A percentile compares a stretch with the other conserved stretches of the same genome.
phyloP scores from a whole-genome alignment of 805 yeast genomes.

The Trichomonascus vanleenenianus region DNA sequence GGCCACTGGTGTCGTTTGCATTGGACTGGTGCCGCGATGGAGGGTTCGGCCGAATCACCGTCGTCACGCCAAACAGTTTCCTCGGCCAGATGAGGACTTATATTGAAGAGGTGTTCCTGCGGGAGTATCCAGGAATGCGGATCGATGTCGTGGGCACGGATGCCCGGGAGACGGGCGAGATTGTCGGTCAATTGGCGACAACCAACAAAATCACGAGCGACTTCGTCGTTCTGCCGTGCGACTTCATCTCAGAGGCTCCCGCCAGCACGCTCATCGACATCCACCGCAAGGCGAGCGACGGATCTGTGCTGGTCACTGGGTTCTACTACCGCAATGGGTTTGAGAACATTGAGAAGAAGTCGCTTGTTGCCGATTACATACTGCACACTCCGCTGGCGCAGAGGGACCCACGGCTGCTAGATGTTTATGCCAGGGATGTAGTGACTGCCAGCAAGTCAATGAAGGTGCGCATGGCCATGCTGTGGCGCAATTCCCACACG shows the following conservation, averaged over 20 bases:
- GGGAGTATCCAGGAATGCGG: not conserved
- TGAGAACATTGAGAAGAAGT: conserved; percentile 73
- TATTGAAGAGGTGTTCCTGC: conserved; percentile 36
- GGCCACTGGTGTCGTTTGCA: conserved; percentile 80
- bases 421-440: conserved; percentile 59
- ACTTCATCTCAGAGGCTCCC: conserved; percentile 85
- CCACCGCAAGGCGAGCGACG: conserved; percentile 61
- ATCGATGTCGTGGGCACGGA: conserved; percentile 13
- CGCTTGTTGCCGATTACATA: conserved; percentile 56
- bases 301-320: conserved; percentile 58
- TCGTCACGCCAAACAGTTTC: conserved; percentile 48
- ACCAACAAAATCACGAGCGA: conserved; percentile 26
- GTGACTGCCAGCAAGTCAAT: conserved; percentile 67
- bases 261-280: conserved; percentile 83
- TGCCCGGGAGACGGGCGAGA: conserved; percentile 16
- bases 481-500: conserved; percentile 80
- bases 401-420: conserved; percentile 46
- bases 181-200: conserved; percentile 9
- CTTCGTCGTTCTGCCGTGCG: conserved; percentile 87
- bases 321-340: conserved; percentile 68
- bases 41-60: conserved; percentile 57
- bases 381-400: conserved; percentile 30
- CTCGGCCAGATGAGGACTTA: conserved; percentile 40
- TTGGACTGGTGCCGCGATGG: conserved; percentile 92
- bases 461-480: conserved; percentile 73